phyloP scores from a whole-genome alignment of 2,329 filamentous ascomycete genomes.

The Fusarium sp. region DNA sequence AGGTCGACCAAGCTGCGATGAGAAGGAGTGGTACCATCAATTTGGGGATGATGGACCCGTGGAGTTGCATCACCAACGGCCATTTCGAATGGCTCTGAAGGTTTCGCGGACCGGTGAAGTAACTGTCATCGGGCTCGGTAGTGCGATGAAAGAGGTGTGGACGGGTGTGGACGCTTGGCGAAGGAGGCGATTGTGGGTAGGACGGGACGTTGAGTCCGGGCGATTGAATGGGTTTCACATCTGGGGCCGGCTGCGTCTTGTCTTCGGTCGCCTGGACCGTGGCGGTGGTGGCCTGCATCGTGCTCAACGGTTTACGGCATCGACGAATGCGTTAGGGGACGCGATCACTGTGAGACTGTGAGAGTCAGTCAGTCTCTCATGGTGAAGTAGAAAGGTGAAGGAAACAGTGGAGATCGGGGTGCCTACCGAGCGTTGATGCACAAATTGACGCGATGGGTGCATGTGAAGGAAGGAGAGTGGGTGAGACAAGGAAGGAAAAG shows the following conservation, averaged over 20 bases:
- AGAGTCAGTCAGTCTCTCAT: neutral
- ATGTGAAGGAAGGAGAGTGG: neutral
- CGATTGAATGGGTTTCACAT: neutral
- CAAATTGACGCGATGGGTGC: neutral
- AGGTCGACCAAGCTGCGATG: conserved; percentile 73
- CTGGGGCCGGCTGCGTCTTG: neutral
- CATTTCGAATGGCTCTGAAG: conserved; percentile 80
- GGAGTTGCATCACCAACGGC: conserved; percentile 79
- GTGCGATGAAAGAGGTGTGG: conserved; percentile 43
- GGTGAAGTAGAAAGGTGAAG: neutral
- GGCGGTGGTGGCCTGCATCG: neutral
- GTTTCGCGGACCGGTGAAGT: conserved; percentile 75
- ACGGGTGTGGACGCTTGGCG: conserved; percentile 37
- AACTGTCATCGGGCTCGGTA: conserved; percentile 62
- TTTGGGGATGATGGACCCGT: conserved; percentile 79
- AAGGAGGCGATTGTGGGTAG: conserved; percentile 27
- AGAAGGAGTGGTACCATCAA: conserved; percentile 77
- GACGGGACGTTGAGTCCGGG: neutral
- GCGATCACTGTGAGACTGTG: neutral
- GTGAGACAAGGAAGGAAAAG: neutral
- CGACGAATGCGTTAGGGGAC: neutral
- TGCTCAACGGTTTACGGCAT: neutral
- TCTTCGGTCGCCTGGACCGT: neutral
- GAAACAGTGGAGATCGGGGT: neutral
- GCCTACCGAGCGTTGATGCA: neutral